Percentiles rank a stretch among this genome's conserved stretches.
phyloP scores from a whole-genome alignment of 176 grass and related monocot species.

The Musa beccarii region DNA sequence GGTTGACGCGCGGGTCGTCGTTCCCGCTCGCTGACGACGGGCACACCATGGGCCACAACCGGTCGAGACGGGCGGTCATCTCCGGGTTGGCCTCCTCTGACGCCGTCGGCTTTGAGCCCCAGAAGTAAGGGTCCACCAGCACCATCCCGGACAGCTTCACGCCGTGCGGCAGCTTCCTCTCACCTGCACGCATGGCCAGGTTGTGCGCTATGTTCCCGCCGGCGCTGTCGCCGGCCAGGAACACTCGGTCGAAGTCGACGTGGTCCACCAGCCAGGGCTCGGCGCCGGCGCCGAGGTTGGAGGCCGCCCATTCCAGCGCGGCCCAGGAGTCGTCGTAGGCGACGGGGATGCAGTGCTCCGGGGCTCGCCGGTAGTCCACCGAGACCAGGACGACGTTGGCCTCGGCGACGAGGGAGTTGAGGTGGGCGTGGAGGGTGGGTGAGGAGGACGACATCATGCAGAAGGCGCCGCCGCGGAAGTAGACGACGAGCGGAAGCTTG shows the following conservation, averaged over 20 bases:
- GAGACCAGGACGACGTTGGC: constrained; percentile 44
- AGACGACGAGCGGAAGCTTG: constrained; percentile 55
- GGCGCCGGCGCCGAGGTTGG: constrained; percentile 1
- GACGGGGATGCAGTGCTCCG: constrained; percentile 56
- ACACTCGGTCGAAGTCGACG: constrained; percentile 37
- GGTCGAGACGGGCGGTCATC: constrained; percentile 41
- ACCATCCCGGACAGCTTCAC: constrained; percentile 35
- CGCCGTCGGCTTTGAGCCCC: constrained; percentile 30
- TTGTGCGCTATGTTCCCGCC: constrained; percentile 91
- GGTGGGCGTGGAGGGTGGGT: constrained; percentile 51
- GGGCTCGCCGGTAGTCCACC: constrained; percentile 67
- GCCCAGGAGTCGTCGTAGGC: constrained; percentile 76
- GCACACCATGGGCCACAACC: constrained; percentile 48
- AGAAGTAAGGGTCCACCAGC: constrained; percentile 62
- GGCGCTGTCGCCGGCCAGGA: constrained; percentile 72
- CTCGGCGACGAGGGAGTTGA: constrained; percentile 38
- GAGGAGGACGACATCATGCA: constrained; percentile 52
- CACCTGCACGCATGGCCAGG: constrained; percentile 36
- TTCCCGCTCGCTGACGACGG: constrained; percentile 33
- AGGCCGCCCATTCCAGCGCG: constrained; percentile 45
- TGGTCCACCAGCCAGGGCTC: constrained; percentile 45
- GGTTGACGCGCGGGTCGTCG: constrained; percentile 50
- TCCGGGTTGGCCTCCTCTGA: constrained; percentile 29
- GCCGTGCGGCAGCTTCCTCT: constrained; percentile 15
- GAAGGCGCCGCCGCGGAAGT: constrained; percentile 91